These are phyloP conservation scores for Pythium angustatum DNA, from an alignment of 352 stramenopile genomes.

Conservation along the genomic window DNA sequence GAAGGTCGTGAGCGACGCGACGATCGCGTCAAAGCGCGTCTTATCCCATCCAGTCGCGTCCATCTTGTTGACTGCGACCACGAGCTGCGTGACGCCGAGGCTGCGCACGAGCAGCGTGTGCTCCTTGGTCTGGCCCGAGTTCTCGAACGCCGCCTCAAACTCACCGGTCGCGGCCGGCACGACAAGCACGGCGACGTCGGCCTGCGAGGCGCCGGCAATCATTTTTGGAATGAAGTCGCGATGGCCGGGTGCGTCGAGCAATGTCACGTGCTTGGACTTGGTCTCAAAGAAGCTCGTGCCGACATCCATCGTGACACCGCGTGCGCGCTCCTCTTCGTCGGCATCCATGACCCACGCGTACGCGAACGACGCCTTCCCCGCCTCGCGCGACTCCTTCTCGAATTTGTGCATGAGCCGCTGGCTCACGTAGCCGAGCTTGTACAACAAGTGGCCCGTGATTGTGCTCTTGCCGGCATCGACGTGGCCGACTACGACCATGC, in stretches of 20 bases:
- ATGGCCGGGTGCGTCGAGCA: constrained; percentile 97
- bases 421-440: constrained; percentile 88
- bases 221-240: constrained; percentile 98
- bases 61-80: constrained; percentile 99
- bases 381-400: constrained; percentile 87
- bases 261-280: constrained; percentile 88
- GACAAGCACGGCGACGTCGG: constrained; percentile 93
- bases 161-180: constrained; percentile 93
- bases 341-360: constrained; percentile 96
- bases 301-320: constrained; percentile 98
- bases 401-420: constrained; percentile 91
- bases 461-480: constrained; percentile 98
- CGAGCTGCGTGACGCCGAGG: constrained; percentile 93
- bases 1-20: constrained; percentile 72
- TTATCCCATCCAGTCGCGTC: constrained; percentile 90
- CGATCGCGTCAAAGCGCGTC: constrained; percentile 77
- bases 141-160: constrained; percentile 95
- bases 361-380: constrained; percentile 95
- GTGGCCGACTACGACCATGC: constrained; percentile 96
- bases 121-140: constrained; percentile 97
- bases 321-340: constrained; percentile 86
- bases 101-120: constrained; percentile 94
- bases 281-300: constrained; percentile 93
- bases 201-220: constrained; percentile 94
- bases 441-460: constrained; percentile 95